Conservation (phyloP, 352 stramenopile genomes). For the Globisporangium heterothallicum region DNA sequence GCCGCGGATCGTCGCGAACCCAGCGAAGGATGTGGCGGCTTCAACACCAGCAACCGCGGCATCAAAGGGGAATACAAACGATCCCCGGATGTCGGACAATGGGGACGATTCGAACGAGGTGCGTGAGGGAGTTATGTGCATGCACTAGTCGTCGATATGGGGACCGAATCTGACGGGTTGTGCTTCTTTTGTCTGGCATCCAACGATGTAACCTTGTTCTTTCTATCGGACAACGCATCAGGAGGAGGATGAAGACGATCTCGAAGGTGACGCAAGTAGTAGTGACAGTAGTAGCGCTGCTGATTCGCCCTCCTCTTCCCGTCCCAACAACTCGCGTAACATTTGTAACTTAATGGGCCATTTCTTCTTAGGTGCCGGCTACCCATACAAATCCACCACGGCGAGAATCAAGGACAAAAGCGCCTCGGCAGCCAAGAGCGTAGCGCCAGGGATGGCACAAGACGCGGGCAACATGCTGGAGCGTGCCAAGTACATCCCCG, state of each 20-base stretch:
- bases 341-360: conserved; percentile 87
- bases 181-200: not conserved
- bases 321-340: conserved; percentile 47
- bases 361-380: conserved; percentile 75
- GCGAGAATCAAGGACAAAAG: conserved; percentile 7
- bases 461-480: conserved; percentile 63
- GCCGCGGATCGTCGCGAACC: conserved; percentile 32
- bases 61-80: too few relatives aligned
- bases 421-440: not conserved
- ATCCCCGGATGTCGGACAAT: conserved; percentile 3
- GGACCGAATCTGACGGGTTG: not conserved
- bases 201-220: too few relatives aligned
- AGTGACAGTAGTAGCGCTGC: conserved; percentile 29
- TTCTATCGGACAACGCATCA: not conserved
- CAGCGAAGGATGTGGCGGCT: not conserved
- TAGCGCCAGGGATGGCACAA: not conserved
- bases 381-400: conserved; percentile 16
- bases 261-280: conserved; percentile 37
- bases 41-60: not conserved
- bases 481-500: conserved; percentile 94
- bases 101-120: conserved; percentile 15
- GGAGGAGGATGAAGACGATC: conserved; percentile 32
- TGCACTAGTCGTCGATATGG: too few relatives aligned
- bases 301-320: conserved; percentile 26
- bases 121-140: not conserved